Conservation (phyloP, 306 rosid species). For the Crotalaria pallida region DNA sequence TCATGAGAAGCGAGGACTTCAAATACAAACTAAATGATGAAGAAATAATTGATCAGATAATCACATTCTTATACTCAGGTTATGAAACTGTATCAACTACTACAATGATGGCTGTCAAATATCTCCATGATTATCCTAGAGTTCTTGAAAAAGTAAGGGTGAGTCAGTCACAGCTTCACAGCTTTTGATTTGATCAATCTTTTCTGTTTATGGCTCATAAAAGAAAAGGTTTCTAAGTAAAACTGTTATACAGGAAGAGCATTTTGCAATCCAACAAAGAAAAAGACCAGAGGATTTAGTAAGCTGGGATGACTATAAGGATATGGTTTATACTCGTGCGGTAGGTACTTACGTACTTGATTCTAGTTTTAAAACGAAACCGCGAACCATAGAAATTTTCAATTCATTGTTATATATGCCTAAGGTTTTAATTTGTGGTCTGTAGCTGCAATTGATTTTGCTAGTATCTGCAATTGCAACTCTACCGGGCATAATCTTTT, state of each 20-base stretch:
- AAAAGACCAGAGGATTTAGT: constrained; percentile 45
- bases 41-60: constrained; percentile 59
- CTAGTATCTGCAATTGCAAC: no score
- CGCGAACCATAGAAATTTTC: background rate
- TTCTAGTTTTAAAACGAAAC: background rate
- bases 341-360: constrained; percentile 31
- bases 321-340: constrained; percentile 56
- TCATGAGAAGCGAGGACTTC: constrained; percentile 39
- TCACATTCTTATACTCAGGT: constrained; percentile 69
- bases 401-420: background rate
- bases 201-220: background rate
- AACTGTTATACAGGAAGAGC: constrained; percentile 50
- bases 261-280: constrained; percentile 48
- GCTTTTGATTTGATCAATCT: background rate
- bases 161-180: no score
- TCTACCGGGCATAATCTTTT: no score
- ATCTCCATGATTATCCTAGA: constrained; percentile 63
- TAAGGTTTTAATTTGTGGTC: no score
- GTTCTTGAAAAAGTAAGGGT: constrained; percentile 59
- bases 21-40: constrained; percentile 52
- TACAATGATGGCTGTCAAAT: constrained; percentile 80
- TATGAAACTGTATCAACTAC: constrained; percentile 83
- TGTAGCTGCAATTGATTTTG: no score
- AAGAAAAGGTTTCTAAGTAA: background rate
- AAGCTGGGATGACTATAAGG: constrained; percentile 60